Conservation (phyloP, 2,329 filamentous ascomycete genomes). For the Claviceps sp. region DNA sequence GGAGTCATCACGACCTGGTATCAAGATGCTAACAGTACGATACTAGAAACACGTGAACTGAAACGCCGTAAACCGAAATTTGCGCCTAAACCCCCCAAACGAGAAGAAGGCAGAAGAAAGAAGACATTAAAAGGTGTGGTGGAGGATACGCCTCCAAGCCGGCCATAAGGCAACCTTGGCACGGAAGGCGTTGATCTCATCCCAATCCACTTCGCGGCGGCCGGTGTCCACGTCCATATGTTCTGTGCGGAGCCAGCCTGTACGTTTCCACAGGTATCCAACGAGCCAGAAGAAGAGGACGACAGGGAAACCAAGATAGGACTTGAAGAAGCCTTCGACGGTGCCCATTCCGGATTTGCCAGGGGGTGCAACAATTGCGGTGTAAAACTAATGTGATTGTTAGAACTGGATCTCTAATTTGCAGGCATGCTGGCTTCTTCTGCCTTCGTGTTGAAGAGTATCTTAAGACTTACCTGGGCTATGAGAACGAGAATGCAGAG, state of each 20-base stretch:
- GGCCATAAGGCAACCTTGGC: constrained; percentile 37
- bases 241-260: constrained; percentile 41
- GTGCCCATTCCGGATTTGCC: constrained; percentile 21
- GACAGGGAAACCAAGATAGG: constrained; percentile 40
- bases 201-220: constrained; percentile 53
- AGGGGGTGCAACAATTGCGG: constrained; percentile 27
- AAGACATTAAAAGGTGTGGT: constrained; percentile 23
- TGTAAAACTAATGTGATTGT: constrained; percentile 29
- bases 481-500: constrained; percentile 43
- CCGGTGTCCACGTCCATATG: constrained; percentile 58
- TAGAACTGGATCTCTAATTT: not conserved
- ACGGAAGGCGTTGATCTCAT: constrained; percentile 42
- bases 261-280: constrained; percentile 54
- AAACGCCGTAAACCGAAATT: not conserved
- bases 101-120: not conserved
- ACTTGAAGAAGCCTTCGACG: constrained; percentile 40
- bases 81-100: not conserved
- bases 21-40: constrained; percentile 12
- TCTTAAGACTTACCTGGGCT: constrained; percentile 31
- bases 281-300: constrained; percentile 41
- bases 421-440: not conserved
- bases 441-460: not conserved
- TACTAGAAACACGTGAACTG: not conserved
- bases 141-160: constrained; percentile 30
- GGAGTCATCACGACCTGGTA: constrained; percentile 9